A percentile compares a stretch with the other conserved stretches of the same genome.
Conservation (phyloP, 78 protist species). For the Dictyostelium brefeldianum region DNA sequence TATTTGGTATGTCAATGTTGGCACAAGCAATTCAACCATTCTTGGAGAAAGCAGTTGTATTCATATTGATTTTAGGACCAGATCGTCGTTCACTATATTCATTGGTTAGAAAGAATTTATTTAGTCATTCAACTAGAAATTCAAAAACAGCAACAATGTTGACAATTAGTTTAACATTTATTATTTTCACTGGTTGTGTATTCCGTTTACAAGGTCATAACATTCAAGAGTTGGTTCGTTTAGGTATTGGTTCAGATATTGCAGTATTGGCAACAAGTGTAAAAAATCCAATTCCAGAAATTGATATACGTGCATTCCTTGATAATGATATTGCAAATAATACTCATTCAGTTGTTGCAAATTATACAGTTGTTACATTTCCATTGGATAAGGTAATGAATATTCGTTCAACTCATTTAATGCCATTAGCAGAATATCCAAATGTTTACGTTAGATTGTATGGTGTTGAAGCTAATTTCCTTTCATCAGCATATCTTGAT, state of each 20-base stretch:
- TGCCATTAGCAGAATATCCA: constrained; percentile 75
- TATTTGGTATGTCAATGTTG: constrained; percentile 89
- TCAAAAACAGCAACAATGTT: constrained; percentile 94
- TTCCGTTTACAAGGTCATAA: constrained; percentile 86
- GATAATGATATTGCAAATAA: constrained; percentile 56
- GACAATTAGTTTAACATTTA: constrained; percentile 85
- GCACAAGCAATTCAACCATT: constrained; percentile 79
- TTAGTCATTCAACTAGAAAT: constrained; percentile 86
- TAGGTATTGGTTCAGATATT: constrained; percentile 90
- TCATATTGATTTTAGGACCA: constrained; percentile 47
- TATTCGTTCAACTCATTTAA: constrained; percentile 26
- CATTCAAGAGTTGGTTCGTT: constrained; percentile 53
- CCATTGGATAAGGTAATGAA: constrained; percentile 59
- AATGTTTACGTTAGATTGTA: constrained; percentile 16
- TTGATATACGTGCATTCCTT: constrained; percentile 29
- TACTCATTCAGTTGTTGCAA: not conserved
- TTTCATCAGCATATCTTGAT: constrained; percentile 30
- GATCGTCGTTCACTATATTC: constrained; percentile 34
- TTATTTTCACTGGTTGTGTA: constrained; percentile 93
- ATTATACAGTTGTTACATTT: constrained; percentile 55
- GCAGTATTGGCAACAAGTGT: constrained; percentile 5
- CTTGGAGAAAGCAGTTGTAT: constrained; percentile 52
- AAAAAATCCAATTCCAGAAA: constrained; percentile 64
- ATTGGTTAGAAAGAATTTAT: constrained; percentile 87
- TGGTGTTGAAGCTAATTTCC: constrained; percentile 81